phyloP scores from a whole-genome alignment of 345 rosid species.

The Eucalyptus erythrocorys region DNA sequence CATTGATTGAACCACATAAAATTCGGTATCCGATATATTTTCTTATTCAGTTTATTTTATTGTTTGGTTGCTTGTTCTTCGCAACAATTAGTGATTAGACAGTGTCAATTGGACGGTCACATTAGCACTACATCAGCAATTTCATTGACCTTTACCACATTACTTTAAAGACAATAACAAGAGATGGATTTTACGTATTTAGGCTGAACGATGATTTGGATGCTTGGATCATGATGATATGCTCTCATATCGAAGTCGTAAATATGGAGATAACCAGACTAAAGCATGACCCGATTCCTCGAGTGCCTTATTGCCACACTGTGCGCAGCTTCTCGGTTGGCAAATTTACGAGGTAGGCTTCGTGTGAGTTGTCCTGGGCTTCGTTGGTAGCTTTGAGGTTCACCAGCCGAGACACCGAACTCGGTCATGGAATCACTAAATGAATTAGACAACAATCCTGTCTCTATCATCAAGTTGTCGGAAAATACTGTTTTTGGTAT shows the following conservation, averaged over 20 bases:
- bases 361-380: background rate
- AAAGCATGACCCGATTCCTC: background rate
- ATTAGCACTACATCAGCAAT: background rate
- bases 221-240: background rate
- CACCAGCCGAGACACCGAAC: background rate
- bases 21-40: fast-evolving
- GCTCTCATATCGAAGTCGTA: background rate
- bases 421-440: background rate
- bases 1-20: background rate
- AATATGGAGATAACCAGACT: background rate
- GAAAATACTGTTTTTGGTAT: background rate
- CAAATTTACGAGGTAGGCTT: background rate
- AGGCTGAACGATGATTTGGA: background rate
- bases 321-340: background rate
- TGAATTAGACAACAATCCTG: background rate
- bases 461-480: background rate
- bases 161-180: background rate
- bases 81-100: background rate
- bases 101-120: background rate
- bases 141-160: background rate
- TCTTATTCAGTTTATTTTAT: background rate
- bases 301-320: background rate
- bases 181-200: background rate
- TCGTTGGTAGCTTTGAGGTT: background rate
- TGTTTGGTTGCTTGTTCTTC: background rate